phyloP scores from a whole-genome alignment of 2,329 filamentous ascomycete genomes.

The Polychaeton citri region DNA sequence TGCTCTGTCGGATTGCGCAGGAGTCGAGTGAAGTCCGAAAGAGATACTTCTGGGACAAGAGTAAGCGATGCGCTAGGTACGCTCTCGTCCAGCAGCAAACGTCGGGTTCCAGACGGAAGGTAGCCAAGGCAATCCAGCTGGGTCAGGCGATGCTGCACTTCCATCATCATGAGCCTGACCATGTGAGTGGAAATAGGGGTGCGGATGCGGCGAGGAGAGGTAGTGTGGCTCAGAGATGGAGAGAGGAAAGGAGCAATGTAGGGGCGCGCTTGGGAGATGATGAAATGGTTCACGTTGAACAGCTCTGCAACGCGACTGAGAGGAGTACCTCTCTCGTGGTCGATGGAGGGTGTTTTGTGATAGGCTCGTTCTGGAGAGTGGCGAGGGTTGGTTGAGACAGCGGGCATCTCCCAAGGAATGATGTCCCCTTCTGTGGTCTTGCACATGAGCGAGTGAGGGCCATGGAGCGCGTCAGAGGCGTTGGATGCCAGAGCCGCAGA shows the following conservation, averaged over 20 bases:
- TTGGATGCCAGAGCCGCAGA: conserved; percentile 68
- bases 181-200: conserved; percentile 11
- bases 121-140: conserved; percentile 68
- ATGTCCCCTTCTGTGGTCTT: conserved; percentile 63
- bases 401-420: conserved; percentile 53
- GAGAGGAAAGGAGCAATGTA: conserved; percentile 67
- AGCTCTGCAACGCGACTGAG: conserved; percentile 64
- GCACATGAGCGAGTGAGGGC: conserved; percentile 46
- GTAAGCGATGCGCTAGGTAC: conserved; percentile 68
- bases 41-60: conserved; percentile 65
- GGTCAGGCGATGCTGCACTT: conserved; percentile 65
- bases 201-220: conserved; percentile 23
- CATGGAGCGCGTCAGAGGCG: conserved; percentile 40
- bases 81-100: conserved; percentile 40
- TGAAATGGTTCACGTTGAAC: conserved; percentile 91
- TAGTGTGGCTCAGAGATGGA: conserved; percentile 13
- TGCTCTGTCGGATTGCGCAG: conserved; percentile 71
- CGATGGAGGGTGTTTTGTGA: conserved; percentile 39
- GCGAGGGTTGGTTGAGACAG: conserved; percentile 47
- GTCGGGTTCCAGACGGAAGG: conserved; percentile 38
- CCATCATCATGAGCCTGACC: conserved; percentile 57
- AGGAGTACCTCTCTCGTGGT: conserved; percentile 53
- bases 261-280: conserved; percentile 81
- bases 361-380: conserved; percentile 32
- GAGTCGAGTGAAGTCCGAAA: conserved; percentile 60